Percentiles rank a stretch among this genome's conserved stretches.
phyloP scores from a whole-genome alignment of 768 basidiomycete species.

The Pleurotus ostreatus region DNA sequence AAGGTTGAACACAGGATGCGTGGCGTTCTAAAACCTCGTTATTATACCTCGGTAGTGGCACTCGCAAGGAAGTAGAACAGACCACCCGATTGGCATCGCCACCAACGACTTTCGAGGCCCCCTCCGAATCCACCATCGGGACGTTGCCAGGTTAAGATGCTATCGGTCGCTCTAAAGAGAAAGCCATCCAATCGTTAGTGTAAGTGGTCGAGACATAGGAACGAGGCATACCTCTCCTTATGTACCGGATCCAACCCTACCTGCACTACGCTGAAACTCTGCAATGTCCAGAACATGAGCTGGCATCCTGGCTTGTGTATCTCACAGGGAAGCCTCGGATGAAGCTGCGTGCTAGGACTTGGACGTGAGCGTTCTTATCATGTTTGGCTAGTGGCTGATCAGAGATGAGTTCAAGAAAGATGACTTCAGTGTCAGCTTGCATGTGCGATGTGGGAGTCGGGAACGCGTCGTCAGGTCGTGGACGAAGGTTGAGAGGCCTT shows the following conservation, averaged over 20 bases:
- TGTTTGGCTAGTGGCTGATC: constrained; percentile 27
- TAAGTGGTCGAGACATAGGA: constrained; percentile 8
- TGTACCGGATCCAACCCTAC: constrained; percentile 74
- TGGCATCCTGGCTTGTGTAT: constrained; percentile 87
- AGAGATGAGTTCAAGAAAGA: constrained; percentile 55
- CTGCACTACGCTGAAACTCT: constrained; percentile 76
- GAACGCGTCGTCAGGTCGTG: constrained; percentile 52
- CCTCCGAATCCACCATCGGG: constrained; percentile 86
- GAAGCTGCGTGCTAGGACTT: constrained; percentile 70
- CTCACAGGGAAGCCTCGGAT: constrained; percentile 76
- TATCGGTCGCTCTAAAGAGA: constrained; percentile 64
- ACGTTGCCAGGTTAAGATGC: constrained; percentile 79
- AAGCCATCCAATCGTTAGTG: background rate
- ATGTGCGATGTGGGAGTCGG: constrained; percentile 57
- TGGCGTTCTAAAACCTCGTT: constrained; percentile 57
- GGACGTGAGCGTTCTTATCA: constrained; percentile 64
- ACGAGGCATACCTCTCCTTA: constrained; percentile 56
- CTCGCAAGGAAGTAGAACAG: constrained; percentile 20
- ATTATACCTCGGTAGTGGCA: background rate
- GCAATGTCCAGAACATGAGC: constrained; percentile 90
- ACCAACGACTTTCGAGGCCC: constrained; percentile 52
- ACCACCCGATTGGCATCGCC: constrained; percentile 62
- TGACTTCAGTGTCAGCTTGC: constrained; percentile 64
- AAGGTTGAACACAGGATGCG: constrained; percentile 76
- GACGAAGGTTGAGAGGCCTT: constrained; percentile 14